Evolutionary conservation across 208 protist genomes (phyloP).

Genomic region (Leptomonas pyrrhocoris): DNA sequence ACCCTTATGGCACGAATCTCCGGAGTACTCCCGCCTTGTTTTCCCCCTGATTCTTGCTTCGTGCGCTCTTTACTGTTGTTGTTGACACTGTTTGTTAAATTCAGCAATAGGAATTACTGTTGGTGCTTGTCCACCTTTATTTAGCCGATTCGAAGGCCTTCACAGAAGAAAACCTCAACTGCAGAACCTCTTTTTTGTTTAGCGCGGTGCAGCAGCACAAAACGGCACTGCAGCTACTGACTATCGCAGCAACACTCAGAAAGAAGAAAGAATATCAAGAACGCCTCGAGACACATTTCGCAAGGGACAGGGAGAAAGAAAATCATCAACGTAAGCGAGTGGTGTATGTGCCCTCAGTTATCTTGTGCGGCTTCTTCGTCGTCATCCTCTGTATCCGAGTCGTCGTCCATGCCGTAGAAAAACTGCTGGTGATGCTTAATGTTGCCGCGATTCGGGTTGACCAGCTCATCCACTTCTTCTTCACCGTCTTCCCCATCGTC

Average conservation of each 20-base stretch:
- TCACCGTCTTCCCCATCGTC: conserved; percentile 16
- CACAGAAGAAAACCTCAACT: no score
- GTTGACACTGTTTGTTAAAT: no score
- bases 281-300: neutral
- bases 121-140: no score
- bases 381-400: conserved; percentile 54
- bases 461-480: conserved; percentile 30
- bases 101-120: no score
- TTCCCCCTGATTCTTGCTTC: no score
- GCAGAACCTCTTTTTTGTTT: no score
- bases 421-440: conserved; percentile 78
- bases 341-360: neutral
- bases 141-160: no score
- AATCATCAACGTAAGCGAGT: neutral
- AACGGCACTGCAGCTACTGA: neutral
- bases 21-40: no score
- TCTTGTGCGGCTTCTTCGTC: conserved; percentile 34
- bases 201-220: no score
- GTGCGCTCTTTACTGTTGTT: neutral
- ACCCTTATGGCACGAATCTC: no score
- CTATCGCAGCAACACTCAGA: neutral
- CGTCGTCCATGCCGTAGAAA: conserved; percentile 66
- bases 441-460: conserved; percentile 78
- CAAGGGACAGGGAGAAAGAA: conserved; percentile 6
- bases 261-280: neutral